These are phyloP conservation scores for Proliferodiscus dingleyae DNA, from an alignment of 2,329 filamentous ascomycete species.

Conservation along the genomic window DNA sequence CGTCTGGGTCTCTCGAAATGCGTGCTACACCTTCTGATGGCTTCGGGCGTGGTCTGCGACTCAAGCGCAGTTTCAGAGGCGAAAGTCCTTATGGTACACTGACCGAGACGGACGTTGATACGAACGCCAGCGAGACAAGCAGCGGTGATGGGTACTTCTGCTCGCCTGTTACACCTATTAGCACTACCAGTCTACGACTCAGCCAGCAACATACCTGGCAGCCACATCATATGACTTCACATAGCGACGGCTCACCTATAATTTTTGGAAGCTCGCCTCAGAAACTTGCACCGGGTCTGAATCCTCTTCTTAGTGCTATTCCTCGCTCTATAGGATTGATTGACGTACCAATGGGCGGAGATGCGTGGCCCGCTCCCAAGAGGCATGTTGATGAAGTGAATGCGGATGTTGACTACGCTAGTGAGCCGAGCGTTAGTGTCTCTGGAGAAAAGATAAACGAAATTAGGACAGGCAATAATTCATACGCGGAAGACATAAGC, in stretches of 20 bases:
- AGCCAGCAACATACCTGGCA: slow-evolving; percentile 26
- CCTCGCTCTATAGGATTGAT: slow-evolving; percentile 33
- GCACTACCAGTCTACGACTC: slow-evolving; percentile 5
- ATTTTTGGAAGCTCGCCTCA: slow-evolving; percentile 7
- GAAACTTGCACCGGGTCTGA: slow-evolving; percentile 22
- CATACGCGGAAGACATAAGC: slow-evolving; percentile 14
- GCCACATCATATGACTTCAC: slow-evolving; percentile 26
- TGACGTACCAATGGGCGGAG: slow-evolving; percentile 13
- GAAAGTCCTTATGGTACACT: slow-evolving; percentile 37
- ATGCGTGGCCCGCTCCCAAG: slow-evolving; percentile 12
- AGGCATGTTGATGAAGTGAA: slow-evolving; percentile 20
- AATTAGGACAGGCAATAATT: slow-evolving; percentile 12
- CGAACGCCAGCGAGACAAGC: slow-evolving; percentile 22
- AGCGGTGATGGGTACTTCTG: slow-evolving; percentile 25
- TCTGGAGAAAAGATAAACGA: slow-evolving; percentile 18
- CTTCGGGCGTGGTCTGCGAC: slow-evolving; percentile 25
- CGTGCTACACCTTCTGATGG: slow-evolving; percentile 15
- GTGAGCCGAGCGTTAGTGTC: slow-evolving; percentile 20
- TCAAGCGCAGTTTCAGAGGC: slow-evolving; percentile 32
- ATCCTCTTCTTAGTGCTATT: slow-evolving; percentile 42
- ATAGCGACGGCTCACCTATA: slow-evolving; percentile 20
- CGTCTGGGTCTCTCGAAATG: slow-evolving; percentile 17
- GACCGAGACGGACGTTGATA: slow-evolving; percentile 38
- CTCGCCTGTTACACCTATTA: slow-evolving; percentile 23
- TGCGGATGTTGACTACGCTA: slow-evolving; percentile 26